Conservation (phyloP, 768 basidiomycete species). For the Cyathus striatus region DNA sequence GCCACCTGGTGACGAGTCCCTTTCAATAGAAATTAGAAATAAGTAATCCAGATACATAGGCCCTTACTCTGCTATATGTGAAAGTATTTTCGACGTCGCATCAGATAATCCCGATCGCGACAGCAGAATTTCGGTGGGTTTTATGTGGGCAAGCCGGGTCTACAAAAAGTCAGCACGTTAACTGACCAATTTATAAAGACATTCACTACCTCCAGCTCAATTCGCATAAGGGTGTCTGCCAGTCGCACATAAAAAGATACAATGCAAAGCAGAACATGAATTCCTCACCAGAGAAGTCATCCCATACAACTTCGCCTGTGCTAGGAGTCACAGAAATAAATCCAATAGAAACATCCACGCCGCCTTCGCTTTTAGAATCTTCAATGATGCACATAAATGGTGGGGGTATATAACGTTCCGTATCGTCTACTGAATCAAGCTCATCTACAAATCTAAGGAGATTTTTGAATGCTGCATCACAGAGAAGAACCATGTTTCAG, state of each 20-base stretch:
- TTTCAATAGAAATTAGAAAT: slow-evolving; percentile 5
- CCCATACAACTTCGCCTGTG: slow-evolving; percentile 93
- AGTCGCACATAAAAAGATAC: slow-evolving; percentile 1
- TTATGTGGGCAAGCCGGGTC: slow-evolving; percentile 84
- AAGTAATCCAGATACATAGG: background rate
- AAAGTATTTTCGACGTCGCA: slow-evolving; percentile 75
- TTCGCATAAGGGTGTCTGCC: slow-evolving; percentile 75
- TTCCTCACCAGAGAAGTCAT: slow-evolving; percentile 89
- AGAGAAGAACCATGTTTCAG: no score
- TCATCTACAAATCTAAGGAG: slow-evolving; percentile 73
- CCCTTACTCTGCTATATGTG: no score
- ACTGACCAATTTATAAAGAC: background rate
- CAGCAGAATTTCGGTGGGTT: slow-evolving; percentile 78
- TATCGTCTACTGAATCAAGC: slow-evolving; percentile 62
- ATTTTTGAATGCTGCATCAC: slow-evolving; percentile 5
- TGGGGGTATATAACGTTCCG: slow-evolving; percentile 52
- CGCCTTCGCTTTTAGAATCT: slow-evolving; percentile 31
- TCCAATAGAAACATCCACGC: slow-evolving; percentile 47
- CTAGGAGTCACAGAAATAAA: slow-evolving; percentile 79
- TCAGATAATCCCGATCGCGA: slow-evolving; percentile 55
- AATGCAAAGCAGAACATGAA: background rate
- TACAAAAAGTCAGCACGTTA: slow-evolving; percentile 21
- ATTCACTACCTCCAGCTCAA: slow-evolving; percentile 73
- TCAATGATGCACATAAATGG: slow-evolving; percentile 73
- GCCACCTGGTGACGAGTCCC: slow-evolving; percentile 31